Base-by-base conservation (phyloP, 1,139 yeast genomes). In the Keqinozyma sinolaborantium region DNA sequence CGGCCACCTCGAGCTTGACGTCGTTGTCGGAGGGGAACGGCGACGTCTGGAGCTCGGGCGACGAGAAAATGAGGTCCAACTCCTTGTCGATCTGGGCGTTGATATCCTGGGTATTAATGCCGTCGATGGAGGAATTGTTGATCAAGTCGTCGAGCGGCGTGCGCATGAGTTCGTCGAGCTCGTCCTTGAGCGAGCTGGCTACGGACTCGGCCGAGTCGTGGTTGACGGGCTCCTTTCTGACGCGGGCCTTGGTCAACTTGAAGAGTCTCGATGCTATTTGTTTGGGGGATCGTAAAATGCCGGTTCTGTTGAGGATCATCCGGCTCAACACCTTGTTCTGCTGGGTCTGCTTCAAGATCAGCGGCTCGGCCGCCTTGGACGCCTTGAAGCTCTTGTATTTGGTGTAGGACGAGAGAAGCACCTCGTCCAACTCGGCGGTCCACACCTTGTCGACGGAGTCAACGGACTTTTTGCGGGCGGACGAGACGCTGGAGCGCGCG, bases 261-360 rank as follows among this genome's bases (percentile, higher is more conserved):
- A 52, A 54, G 15, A 58, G 44, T 30, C 63, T 50, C 6, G 69
- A 57, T 4, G 70, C 62, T 25, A 68, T 60, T 40, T 68, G 73
- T 38, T 65, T 64, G 3, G 71, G 56, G 2, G 69, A 53, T 32
- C 72, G 52, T 30, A 53, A 44, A 1, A 60, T 44, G 2, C 69
- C 69, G 8, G 70, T 58, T 39, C 58, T 64, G 39, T 60, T 61
- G 26, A 50, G 51, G 25, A 69, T 34, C 73, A 69, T 65, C 33
- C 71, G 47, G 8, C 72, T 62, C 32, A 69, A 46, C 4, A 67
- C 59, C 36, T 64, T 67, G 43, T 68, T 67, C 39, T 66, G 72
- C 10, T 70, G 56, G 7, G 65, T 53, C 33, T 53, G 57, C 32
- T 61, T 60, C 35, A 64, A 49, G 12, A 57, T 45, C 2, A 55